Conservation (phyloP, 2,329 filamentous ascomycete genomes). For the Claviceps pazoutovae region DNA sequence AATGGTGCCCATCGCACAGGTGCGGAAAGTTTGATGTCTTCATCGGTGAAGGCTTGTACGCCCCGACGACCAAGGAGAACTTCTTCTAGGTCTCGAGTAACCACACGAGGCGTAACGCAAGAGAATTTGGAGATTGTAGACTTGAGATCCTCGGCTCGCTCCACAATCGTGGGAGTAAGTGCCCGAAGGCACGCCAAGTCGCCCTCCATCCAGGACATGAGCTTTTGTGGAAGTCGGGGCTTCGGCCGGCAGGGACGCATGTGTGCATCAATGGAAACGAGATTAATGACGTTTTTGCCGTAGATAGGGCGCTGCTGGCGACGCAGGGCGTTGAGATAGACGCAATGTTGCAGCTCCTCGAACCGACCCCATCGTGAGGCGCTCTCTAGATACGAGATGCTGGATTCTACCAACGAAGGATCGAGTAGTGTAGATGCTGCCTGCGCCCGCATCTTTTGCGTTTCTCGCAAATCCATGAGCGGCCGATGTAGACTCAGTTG, state of each 20-base stretch:
- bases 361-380: constrained; percentile 54
- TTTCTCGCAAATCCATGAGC: constrained; percentile 57
- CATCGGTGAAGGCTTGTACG: constrained; percentile 41
- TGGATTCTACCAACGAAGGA: constrained; percentile 53
- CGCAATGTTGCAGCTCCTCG: constrained; percentile 66
- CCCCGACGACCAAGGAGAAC: constrained; percentile 50
- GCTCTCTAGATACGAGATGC: constrained; percentile 60
- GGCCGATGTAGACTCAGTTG: constrained; percentile 56
- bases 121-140: constrained; percentile 74
- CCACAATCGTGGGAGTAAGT: constrained; percentile 60
- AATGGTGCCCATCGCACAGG: constrained; percentile 42
- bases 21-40: constrained; percentile 42
- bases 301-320: constrained; percentile 72
- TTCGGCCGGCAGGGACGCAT: constrained; percentile 44
- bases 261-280: constrained; percentile 51
- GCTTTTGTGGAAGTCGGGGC: constrained; percentile 45
- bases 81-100: constrained; percentile 62
- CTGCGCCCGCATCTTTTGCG: constrained; percentile 50
- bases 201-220: constrained; percentile 63
- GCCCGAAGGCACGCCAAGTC: constrained; percentile 48
- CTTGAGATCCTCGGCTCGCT: constrained; percentile 60
- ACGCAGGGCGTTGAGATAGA: constrained; percentile 68
- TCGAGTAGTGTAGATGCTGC: constrained; percentile 42
- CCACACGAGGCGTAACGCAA: constrained; percentile 79
- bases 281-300: constrained; percentile 62